Evolutionary conservation across 306 rosid genomes (phyloP).

Genomic region (Cicer cuneatum): DNA sequence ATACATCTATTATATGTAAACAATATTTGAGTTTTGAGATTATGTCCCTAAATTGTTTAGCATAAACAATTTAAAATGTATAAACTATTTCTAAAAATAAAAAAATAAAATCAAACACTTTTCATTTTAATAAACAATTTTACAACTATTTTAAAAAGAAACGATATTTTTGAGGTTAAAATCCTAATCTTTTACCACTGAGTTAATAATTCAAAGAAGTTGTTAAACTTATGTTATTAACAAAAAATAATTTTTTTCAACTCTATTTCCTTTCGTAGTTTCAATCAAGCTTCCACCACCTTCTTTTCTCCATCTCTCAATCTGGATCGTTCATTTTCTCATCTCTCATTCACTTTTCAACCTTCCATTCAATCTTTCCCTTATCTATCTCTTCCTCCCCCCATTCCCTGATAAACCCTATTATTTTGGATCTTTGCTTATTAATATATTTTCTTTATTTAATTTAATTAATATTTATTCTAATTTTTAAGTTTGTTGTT

Average conservation of each 20-base stretch:
- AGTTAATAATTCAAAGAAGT: no score
- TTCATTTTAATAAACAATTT: no score
- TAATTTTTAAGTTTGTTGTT: constrained; percentile 53
- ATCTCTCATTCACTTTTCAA: constrained; percentile 34
- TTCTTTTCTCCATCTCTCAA: constrained; percentile 45
- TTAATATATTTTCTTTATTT: constrained; percentile 25
- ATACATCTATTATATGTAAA: no score
- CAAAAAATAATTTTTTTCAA: neutral
- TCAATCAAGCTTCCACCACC: constrained; percentile 42
- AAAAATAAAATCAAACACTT: no score
- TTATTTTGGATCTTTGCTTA: constrained; percentile 49
- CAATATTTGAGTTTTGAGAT: no score
- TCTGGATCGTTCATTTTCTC: constrained; percentile 51
- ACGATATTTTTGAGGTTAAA: no score
- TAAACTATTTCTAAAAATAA: no score
- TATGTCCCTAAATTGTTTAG: no score
- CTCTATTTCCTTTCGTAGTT: neutral
- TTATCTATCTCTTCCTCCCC: constrained; percentile 32
- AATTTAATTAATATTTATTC: constrained; percentile 44
- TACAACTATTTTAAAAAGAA: no score
- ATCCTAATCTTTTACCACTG: no score
- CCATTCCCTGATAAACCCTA: constrained; percentile 54
- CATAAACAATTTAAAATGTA: no score
- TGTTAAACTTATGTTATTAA: no score
- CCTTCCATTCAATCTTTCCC: constrained; percentile 39